A percentile compares a stretch with the other conserved stretches of the same genome.
These are phyloP conservation scores for Ammopiptanthus mongolicus DNA, from an alignment of 306 rosid species.

Conservation along the genomic window DNA sequence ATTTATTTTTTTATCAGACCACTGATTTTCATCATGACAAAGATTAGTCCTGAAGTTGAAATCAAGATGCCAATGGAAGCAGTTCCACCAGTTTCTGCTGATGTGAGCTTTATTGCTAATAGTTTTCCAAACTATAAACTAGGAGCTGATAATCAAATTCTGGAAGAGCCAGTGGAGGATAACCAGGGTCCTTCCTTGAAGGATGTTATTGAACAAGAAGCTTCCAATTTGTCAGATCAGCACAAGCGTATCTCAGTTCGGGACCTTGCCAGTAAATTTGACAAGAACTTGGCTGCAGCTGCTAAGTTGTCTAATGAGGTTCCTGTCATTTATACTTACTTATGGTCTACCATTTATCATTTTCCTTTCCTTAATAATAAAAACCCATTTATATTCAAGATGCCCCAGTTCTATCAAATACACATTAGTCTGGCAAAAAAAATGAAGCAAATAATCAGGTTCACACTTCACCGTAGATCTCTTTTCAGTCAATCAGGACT, in stretches of 20 bases:
- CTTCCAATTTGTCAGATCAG: constrained; percentile 69
- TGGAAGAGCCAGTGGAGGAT: constrained; percentile 69
- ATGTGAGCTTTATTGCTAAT: constrained; percentile 74
- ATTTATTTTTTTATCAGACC: constrained; percentile 31
- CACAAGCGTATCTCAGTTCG: constrained; percentile 96
- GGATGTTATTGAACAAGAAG: constrained; percentile 76
- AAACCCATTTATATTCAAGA: neutral
- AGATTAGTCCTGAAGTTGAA: constrained; percentile 78
- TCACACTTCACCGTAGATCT: neutral
- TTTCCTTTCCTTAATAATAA: neutral
- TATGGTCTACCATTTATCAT: neutral
- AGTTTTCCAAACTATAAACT: constrained; percentile 81
- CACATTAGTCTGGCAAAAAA: neutral
- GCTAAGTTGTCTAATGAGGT: constrained; percentile 94
- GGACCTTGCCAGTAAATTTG: constrained; percentile 94
- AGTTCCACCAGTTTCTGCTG: constrained; percentile 71
- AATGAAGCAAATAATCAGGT: neutral
- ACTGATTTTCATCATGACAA: constrained; percentile 55
- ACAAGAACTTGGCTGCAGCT: constrained; percentile 89
- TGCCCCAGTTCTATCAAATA: neutral
- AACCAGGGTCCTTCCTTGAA: constrained; percentile 65
- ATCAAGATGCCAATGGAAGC: constrained; percentile 52
- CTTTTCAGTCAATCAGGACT: neutral
- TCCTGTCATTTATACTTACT: constrained; percentile 18
- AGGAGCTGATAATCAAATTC: constrained; percentile 71